Evolutionary conservation across 2,329 filamentous ascomycete species (phyloP), one percentile per base, ranked within the genome.

Genomic region (Penicillium frequentans): DNA sequence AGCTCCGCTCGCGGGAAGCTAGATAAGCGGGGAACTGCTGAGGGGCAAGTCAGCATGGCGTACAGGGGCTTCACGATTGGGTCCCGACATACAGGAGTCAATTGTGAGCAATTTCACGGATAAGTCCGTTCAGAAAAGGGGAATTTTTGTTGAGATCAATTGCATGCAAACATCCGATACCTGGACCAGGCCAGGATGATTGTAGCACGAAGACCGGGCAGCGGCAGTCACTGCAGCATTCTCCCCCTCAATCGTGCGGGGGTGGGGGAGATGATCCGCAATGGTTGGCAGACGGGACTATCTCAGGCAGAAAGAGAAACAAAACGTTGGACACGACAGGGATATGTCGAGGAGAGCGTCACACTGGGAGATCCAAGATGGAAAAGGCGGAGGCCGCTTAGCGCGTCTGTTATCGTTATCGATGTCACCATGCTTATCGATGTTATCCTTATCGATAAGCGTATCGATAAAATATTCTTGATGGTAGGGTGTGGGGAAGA

Each of bases 141-240:
- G 49, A 21, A 24, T 21, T 24, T 46, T 29, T 39, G 50, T 56
- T 33, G 31, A 53, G 46, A 49, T 55, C 49, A 49, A 54, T 51
- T 44, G 49, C 50, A 55, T 59, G 59, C 48, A 52, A 56, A 52
- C 55, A 59, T 57, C 54, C 54, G 53, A 54, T 53, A 60, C 45
- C 39, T 55, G 49, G 58, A 52, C 54, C 27, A 42, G 54, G 49
- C 57, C 57, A 53, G 49, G 39, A 51, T 59, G 46, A 35, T 27
- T 42, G 48, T 54, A 49, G 58, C 56, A 62, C 59, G 54, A 54
- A 47, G 29, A 55, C 53, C 49, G 59, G 57, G 45, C 45, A 44
- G 54, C 52, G 51, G 57, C 57, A 58, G 52, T 57, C 39, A 46
- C 49, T 50, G 51, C 47, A 46, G 46, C 51, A 55, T 46, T 39